A percentile compares a stretch with the other conserved stretches of the same genome.
These are phyloP conservation scores for Fusarium staphyleae DNA, from an alignment of 2,329 filamentous ascomycete genomes.

Conservation along the genomic window DNA sequence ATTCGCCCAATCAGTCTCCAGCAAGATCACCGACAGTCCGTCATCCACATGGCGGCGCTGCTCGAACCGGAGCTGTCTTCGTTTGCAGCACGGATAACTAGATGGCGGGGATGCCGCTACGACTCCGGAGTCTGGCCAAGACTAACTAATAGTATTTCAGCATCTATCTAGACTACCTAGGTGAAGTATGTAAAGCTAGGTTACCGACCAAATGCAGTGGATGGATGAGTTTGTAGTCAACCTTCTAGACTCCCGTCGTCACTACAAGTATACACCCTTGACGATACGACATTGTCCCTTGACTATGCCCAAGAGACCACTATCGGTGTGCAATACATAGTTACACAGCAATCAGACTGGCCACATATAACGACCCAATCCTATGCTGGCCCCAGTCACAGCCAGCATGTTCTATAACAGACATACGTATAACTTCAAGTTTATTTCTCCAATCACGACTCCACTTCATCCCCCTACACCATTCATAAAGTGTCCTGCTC, in stretches of 20 bases:
- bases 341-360: conserved; percentile 1
- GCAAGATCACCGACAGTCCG: conserved; percentile 8
- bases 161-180: neutral
- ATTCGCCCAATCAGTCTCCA: conserved; percentile 16
- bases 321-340: conserved; percentile 3
- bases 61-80: neutral
- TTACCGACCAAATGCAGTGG: conserved; percentile 9
- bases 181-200: conserved; percentile 1
- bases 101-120: conserved; percentile 17
- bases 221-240: conserved; percentile 17
- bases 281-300: neutral
- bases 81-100: neutral
- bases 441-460: conserved; percentile 14
- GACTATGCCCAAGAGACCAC: neutral
- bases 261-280: conserved; percentile 7
- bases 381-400: conserved; percentile 1
- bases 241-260: conserved; percentile 7
- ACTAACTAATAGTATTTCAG: neutral
- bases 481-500: conserved; percentile 1
- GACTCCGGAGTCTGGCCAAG: conserved; percentile 9
- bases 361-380: neutral
- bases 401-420: neutral
- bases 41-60: conserved; percentile 12
- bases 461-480: neutral
- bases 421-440: conserved; percentile 4